Percentiles rank a stretch among this genome's conserved stretches.
These are phyloP conservation scores for Setaria italica DNA, from an alignment of 202 grass and related monocot species.

Conservation along the genomic window DNA sequence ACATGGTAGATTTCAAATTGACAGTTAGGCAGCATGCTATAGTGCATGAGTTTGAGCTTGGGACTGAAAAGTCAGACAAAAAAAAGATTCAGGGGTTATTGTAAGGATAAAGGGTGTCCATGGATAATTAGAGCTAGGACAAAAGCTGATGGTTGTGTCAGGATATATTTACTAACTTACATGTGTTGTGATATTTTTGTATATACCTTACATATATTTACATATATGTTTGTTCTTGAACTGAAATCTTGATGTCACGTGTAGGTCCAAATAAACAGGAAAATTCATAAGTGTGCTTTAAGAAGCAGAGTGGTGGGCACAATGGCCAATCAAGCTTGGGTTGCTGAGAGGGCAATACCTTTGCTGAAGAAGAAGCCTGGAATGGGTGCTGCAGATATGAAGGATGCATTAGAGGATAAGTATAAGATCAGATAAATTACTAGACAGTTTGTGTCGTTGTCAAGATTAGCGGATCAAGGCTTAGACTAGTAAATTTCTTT, in stretches of 20 bases:
- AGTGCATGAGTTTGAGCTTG: not conserved
- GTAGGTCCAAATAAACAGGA: too few species aligned
- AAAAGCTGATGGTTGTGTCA: not conserved
- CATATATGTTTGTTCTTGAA: too few species aligned
- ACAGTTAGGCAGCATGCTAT: not conserved
- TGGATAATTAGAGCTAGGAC: not conserved
- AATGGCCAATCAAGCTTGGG: not conserved
- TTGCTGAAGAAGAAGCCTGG: not conserved
- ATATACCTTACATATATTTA: too few species aligned
- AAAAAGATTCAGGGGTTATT: not conserved
- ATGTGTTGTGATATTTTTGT: too few species aligned
- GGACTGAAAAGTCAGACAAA: not conserved
- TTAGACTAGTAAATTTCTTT: too few species aligned
- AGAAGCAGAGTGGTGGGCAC: not conserved
- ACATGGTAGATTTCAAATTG: not conserved
- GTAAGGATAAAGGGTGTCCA: not conserved
- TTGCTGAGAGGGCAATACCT: not conserved
- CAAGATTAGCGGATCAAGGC: too few species aligned
- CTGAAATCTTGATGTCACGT: too few species aligned
- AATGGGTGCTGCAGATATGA: not conserved
- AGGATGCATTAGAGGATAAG: rapidly evolving
- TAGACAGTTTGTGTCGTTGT: not conserved
- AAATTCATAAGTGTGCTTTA: too few species aligned
- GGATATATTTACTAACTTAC: not conserved
- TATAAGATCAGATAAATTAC: not conserved